These are phyloP conservation scores for Sophora flavescens DNA, from an alignment of 306 rosid genomes.

Conservation along the genomic window DNA sequence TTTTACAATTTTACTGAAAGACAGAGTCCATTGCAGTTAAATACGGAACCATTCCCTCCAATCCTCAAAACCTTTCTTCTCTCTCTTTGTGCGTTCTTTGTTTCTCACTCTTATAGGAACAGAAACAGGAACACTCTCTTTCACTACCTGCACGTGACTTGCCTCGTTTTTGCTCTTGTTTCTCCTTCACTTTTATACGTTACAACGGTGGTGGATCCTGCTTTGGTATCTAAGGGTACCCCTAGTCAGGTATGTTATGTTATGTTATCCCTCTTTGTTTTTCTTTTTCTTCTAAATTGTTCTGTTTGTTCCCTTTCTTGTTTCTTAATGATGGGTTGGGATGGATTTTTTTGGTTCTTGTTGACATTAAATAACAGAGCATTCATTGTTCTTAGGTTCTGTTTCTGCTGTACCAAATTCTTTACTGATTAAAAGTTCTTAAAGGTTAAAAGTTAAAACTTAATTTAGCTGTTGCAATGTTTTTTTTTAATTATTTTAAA, in stretches of 20 bases:
- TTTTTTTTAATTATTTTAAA: not conserved
- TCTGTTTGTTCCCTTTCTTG: not conserved
- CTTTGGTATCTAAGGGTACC: not conserved
- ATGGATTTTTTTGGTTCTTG: not conserved
- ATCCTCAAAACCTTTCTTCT: not conserved
- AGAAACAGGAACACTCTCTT: not conserved
- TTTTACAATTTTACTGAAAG: not conserved
- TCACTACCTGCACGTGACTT: not conserved
- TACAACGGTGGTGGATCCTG: not conserved
- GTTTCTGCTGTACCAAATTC: not conserved
- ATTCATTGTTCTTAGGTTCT: not conserved
- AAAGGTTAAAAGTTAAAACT: not conserved
- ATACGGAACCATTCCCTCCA: constrained; percentile 9
- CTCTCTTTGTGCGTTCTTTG: not conserved
- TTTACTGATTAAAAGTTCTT: not conserved
- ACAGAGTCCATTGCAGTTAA: constrained; percentile 41
- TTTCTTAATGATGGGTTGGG: not conserved
- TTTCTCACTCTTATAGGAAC: not conserved
- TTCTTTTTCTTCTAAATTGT: not conserved
- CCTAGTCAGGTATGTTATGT: not conserved
- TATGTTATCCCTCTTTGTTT: not conserved
- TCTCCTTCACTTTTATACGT: not conserved
- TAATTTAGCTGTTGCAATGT: not conserved
- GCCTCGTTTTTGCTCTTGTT: not conserved
- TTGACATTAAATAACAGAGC: not conserved